Percentiles rank a stretch among this genome's conserved stretches.
phyloP scores from a whole-genome alignment of 805 yeast species.

The Naumovozyma baii region DNA sequence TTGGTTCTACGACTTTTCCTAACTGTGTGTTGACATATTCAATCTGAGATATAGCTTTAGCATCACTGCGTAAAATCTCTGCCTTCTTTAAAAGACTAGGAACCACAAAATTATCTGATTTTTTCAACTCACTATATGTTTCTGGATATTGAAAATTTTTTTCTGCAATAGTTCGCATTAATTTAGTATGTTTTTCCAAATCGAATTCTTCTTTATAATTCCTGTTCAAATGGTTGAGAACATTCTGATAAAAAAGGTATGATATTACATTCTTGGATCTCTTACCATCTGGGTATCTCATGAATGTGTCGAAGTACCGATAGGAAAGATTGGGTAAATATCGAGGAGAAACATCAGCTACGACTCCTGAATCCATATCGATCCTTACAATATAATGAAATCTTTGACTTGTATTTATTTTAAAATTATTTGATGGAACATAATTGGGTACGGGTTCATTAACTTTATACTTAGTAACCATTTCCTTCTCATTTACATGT shows the following conservation, averaged over 20 bases:
- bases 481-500: conserved; percentile 9
- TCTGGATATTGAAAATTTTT: conserved; percentile 11
- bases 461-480: conserved; percentile 7
- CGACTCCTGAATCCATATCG: conserved; percentile 3
- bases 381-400: conserved; percentile 14
- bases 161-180: conserved; percentile 6
- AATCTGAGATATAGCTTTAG: conserved; percentile 1
- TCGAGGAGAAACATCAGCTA: conserved; percentile 19
- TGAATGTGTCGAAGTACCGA: conserved; percentile 12
- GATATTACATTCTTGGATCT: conserved; percentile 7
- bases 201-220: too few species aligned
- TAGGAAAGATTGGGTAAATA: conserved; percentile 14
- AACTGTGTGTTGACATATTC: neutral
- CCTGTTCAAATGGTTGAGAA: too few species aligned
- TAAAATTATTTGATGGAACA: conserved; percentile 5
- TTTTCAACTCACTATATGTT: conserved; percentile 7
- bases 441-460: conserved; percentile 7
- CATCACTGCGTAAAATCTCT: conserved; percentile 5
- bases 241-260: conserved; percentile 4
- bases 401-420: conserved; percentile 7
- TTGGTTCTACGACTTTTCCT: conserved; percentile 1
- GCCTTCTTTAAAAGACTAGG: conserved; percentile 7
- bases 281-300: neutral
- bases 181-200: too few species aligned
- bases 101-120: conserved; percentile 13